Evolutionary conservation across 371 early-diverging fungal genomes (phyloP).

Genomic region (Cokeromyces recurvatus): DNA sequence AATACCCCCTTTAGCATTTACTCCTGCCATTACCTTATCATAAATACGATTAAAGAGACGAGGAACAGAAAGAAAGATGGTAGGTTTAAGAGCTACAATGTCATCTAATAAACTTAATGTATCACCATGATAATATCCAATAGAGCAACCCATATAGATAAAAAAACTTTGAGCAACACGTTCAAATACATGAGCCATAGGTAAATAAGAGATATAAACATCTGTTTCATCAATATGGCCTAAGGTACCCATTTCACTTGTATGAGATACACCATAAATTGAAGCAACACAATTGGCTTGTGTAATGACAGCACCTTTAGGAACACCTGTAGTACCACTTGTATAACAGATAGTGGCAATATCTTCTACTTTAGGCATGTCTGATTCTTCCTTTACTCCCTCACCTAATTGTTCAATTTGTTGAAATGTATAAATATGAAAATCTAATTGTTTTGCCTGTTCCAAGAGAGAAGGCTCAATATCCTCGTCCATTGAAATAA

Average conservation of each 20-base stretch:
- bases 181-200: constrained; percentile 92
- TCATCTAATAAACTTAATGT: constrained; percentile 61
- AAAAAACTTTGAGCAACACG: constrained; percentile 74
- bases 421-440: constrained; percentile 29
- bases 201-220: constrained; percentile 87
- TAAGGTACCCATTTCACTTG: constrained; percentile 52
- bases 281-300: constrained; percentile 71
- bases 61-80: constrained; percentile 93
- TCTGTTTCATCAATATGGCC: constrained; percentile 75
- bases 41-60: constrained; percentile 95
- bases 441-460: constrained; percentile 19
- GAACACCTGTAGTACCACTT: constrained; percentile 89
- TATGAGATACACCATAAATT: constrained; percentile 66
- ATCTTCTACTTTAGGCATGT: constrained; percentile 68
- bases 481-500: constrained; percentile 75
- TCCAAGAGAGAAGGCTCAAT: constrained; percentile 41
- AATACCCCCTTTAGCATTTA: constrained; percentile 77
- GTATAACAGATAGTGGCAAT: constrained; percentile 94
- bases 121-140: constrained; percentile 74
- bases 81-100: constrained; percentile 87
- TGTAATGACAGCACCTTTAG: constrained; percentile 86
- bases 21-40: constrained; percentile 88
- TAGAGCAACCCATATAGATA: constrained; percentile 65
- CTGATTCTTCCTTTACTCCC: constrained; percentile 52
- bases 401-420: constrained; percentile 61